phyloP scores from a whole-genome alignment of 768 basidiomycete species.

The Pleurotus giganteus region DNA sequence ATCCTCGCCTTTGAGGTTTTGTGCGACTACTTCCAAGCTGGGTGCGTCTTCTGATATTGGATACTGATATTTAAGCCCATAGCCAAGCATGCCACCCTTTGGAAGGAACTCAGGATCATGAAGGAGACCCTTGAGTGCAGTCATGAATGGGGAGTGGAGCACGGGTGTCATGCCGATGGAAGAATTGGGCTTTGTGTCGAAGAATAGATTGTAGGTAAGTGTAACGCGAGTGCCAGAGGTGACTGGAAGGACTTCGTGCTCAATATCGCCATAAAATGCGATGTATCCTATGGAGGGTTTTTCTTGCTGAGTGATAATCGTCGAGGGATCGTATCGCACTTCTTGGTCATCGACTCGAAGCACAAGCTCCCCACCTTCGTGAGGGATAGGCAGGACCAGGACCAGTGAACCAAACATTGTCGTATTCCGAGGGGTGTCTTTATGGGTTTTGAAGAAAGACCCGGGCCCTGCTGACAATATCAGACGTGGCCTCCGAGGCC shows the following conservation, averaged over 20 bases:
- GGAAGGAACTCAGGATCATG: constrained; percentile 31
- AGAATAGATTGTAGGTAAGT: constrained; percentile 36
- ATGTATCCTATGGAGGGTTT: constrained; percentile 26
- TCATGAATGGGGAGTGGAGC: neutral
- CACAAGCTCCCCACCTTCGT: constrained; percentile 40
- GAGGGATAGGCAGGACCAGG: constrained; percentile 38
- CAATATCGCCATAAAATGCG: constrained; percentile 42
- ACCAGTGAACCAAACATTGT: constrained; percentile 50
- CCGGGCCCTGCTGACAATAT: constrained; percentile 9
- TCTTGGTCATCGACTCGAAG: constrained; percentile 28
- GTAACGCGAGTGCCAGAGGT: constrained; percentile 39
- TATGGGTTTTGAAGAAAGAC: constrained; percentile 46
- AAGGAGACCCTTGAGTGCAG: constrained; percentile 25
- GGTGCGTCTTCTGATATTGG: constrained; percentile 18
- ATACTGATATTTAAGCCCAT: constrained; percentile 36
- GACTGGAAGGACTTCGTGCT: constrained; percentile 43
- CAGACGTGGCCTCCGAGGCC: neutral
- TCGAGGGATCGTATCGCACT: constrained; percentile 35
- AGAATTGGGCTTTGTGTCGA: neutral
- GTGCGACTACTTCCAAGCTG: constrained; percentile 1
- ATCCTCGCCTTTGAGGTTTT: constrained; percentile 27
- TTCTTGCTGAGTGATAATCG: constrained; percentile 14
- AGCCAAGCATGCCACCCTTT: constrained; percentile 37
- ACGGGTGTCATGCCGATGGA: neutral
- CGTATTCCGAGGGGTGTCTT: constrained; percentile 40